Base-by-base conservation (phyloP, 257 asterid genomes). In the Jacaranda copaia region DNA sequence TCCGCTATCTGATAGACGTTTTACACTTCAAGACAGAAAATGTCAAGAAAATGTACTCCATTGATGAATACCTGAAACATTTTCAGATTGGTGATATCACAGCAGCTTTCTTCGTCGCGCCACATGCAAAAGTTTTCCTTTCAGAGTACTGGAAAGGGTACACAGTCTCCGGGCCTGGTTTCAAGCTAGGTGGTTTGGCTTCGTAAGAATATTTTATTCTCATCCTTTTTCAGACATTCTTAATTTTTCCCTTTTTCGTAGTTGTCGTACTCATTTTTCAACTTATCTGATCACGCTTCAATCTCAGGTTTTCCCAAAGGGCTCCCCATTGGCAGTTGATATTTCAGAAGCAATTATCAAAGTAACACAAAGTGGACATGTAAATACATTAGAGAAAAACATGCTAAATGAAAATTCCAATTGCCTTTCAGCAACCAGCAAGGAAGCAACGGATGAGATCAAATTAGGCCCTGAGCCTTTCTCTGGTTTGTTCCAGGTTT, bases 121-220 rank as follows among this genome's bases (percentile, higher is more conserved):
- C 95, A 0, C 89, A 90, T 52, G 92, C 92, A 38, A 89, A 81
- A 68, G 84, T 89, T 2, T 90, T 90, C 77, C 88, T 90, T 3
- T 81, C 88, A 0, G 68, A 78, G 74, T 81, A 90, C 53, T 91
- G 97, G 87, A 70, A 78, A 40, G 87, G 84, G 55, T 88, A 85
- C 76, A 71, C 77, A 18, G 59, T 20, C 10, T 83, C 94, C 4
- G 94, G 90, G 11, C 84, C 84, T 51, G 78, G 68, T 52, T 82
- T 65, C 84, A 86, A 84, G 77, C 85, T 88, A 3, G 96, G 97
- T 16, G 94, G 97, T 56, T 85, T 75, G 94, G 94, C 62, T 92
- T 83, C 76, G 97, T 92, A 86, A 85, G 92, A 73, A 25, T 25
- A 25, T 52, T 59, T 38, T 18, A 20, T 46, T 51, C 57, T 43